Evolutionary conservation across 208 protist genomes (phyloP).

Genomic region (Leishmania martiniquensis): DNA sequence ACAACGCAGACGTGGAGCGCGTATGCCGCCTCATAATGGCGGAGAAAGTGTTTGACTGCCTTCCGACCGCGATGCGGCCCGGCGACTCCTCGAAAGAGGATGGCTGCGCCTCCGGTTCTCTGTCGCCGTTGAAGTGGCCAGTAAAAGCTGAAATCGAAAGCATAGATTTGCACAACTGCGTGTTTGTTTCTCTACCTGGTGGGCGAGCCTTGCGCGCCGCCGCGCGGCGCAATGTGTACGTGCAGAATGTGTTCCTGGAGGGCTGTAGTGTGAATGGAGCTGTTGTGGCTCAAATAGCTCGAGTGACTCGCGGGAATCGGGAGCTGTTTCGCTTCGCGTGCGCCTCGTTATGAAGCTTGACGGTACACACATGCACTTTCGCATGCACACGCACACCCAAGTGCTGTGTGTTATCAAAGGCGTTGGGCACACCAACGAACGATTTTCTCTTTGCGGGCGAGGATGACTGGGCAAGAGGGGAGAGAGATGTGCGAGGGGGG

Average conservation of each 20-base stretch:
- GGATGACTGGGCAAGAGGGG: too few relatives aligned
- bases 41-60: slow-evolving; percentile 20
- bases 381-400: background rate
- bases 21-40: slow-evolving; percentile 14
- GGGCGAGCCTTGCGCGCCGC: slow-evolving; percentile 42
- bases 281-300: slow-evolving; percentile 34
- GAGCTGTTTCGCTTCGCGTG: slow-evolving; percentile 15
- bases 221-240: slow-evolving; percentile 38
- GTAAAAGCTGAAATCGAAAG: slow-evolving; percentile 32
- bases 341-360: background rate
- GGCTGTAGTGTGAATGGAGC: slow-evolving; percentile 50
- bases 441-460: too few relatives aligned
- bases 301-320: slow-evolving; percentile 30
- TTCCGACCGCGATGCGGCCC: background rate
- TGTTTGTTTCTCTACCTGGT: slow-evolving; percentile 38
- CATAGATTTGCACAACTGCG: slow-evolving; percentile 26
- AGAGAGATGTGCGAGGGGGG: too few relatives aligned
- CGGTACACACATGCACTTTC: background rate
- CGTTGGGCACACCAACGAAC: background rate
- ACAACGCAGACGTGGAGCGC: slow-evolving; percentile 32
- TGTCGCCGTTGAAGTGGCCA: slow-evolving; percentile 26
- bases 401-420: background rate
- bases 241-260: slow-evolving; percentile 36
- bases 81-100: background rate
- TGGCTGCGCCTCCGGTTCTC: slow-evolving; percentile 4